Evolutionary conservation across 441 rosid species (phyloP), one percentile per base, ranked within the genome.

Genomic region (Euphorbia schlechtendalii): DNA sequence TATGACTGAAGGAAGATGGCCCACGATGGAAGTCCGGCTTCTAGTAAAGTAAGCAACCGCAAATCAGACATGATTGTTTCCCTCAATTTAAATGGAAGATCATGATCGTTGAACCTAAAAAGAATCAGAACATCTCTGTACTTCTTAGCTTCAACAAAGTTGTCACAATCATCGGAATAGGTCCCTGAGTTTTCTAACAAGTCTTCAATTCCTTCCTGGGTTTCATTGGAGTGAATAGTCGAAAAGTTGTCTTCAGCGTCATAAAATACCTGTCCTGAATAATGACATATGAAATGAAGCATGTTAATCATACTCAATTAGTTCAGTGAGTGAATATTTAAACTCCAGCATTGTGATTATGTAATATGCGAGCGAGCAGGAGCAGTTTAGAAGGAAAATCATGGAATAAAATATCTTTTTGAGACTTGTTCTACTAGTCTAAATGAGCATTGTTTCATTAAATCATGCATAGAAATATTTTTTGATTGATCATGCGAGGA

Each of bases 11-110:
- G 96, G 73, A 94, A 94, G 72, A 94, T 67, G 49, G 85, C 98
- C 99, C 99, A 94, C 21, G 99, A 86, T 56, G 99, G 98, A 71
- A 94, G 96, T 60, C 98, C 96, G 28, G 99, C 90, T 78, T 94
- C 99, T 58, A 91, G 71, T 56, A 94, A 72, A 73, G 94, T 92
- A 69, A 94, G 94, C 69, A 94, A 71, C 61, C 96, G 84, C 74
- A 85, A 62, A 71, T 94, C 87, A 45, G 88, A 81, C 80, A 85
- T 80, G 77, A 94, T 80, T 67, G 87, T 78, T 68, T 84, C 80
- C 74, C 78, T 84, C 61, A 94, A 70, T 77, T 82, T 86, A 70
- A 89, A 94, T 8, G 98, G 96, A 54, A 94, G 87, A 65, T 87
- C 83, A 52, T 72, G 84, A 67, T 94, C 96, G 71, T 81, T 73